Base-by-base conservation (phyloP, 805 yeast species). In the Lipomyces sp. region DNA sequence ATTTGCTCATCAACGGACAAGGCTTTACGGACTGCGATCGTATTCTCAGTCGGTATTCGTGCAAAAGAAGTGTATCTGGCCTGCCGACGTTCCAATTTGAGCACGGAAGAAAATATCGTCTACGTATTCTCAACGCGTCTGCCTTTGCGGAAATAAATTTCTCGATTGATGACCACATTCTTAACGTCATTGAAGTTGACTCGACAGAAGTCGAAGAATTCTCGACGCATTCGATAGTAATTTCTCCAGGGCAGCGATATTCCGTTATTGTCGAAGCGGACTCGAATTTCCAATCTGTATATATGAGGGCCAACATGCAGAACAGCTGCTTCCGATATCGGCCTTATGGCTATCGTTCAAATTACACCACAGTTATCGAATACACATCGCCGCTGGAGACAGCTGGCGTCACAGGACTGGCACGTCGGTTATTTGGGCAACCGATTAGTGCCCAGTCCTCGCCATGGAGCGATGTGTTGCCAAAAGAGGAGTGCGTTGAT, bases 221-320 rank as follows among this genome's bases (percentile, higher is more conserved):
- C 10, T 18, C 42, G 2, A 57, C 58, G 18, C 57, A 68, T 30
- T 48, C 18, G 39, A 24, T 66, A 13, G 50, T 63, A 4, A 45
- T 65, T 5, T 34, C 67, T 18, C 71, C 71, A n/a, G 71, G 69
- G 3, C 71, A 67, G 60, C 54, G 69, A 24, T 67, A 67, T 50
- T 63, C 70, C 1, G 65, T 53, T 13, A 48, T 68, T n/a, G 69
- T 66, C n/a, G 39, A 29, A 11, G 65, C 70, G 3, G 58, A 60
- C 24, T 65, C 70, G 11, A 15, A n/a, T 10, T n/a, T 57, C 51
- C 10, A 35, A 6, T 59, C 69, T 13, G 63, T 60, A 4, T 18
- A 29, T n/a, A 18, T 67, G 59, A 53, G 70, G 4, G 56, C 53
- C 3, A 65, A 62, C 18, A 57, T 67, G 45, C 67, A 67, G 13